Base-by-base conservation (phyloP, 371 early-diverging fungal species). In the Sporodiniella umbellata region DNA sequence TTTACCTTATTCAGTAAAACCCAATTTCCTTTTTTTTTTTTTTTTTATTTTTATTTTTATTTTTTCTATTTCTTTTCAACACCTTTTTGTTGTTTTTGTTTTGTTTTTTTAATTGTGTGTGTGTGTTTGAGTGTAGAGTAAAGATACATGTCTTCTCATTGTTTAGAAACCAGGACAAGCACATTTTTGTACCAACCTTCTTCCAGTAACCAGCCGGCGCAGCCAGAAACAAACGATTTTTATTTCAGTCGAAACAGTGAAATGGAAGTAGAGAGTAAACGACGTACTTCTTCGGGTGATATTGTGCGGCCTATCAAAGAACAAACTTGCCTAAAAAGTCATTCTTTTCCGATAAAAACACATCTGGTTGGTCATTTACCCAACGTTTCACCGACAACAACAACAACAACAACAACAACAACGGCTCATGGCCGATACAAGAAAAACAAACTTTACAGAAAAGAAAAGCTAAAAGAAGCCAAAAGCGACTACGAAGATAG, bases 401-500 rank as follows among this genome's bases (percentile, higher is more conserved):
- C 39, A 40, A 26, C 35, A 43, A 45, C 25, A 30, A 43, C 33
- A 21, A 15, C 42, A 23, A 3, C 28, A 17, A 18, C 45, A 6
- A 24, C 48, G 8, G 24, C 53, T n/a, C 14, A 39, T 54, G 37
- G 38, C 2, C 33, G 31, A 11, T 38, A 46, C n/a, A 51, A 56
- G 23, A 59, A 24, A 17, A 48, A 6, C n/a, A 64, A 51, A 30
- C 26, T 40, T 4, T 45, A 53, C n/a, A 57, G 59, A 26, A 60
- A 58, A 50, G 53, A 63, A 26, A 62, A 55, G 24, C 44, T 72
- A 15, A 66, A 58, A 40, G 59, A 65, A 30, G 75, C 71, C 4
- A 70, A 64, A 39, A 54, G 51, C 19, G 63, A 62, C 19, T 75
- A 69, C 25, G 65, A 75, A 44, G 57, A 52, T 7, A 51, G 42